Evolutionary conservation across 2,329 filamentous ascomycete genomes (phyloP), one percentile per base, ranked within the genome.

Genomic region (Falciphora oryzae): DNA sequence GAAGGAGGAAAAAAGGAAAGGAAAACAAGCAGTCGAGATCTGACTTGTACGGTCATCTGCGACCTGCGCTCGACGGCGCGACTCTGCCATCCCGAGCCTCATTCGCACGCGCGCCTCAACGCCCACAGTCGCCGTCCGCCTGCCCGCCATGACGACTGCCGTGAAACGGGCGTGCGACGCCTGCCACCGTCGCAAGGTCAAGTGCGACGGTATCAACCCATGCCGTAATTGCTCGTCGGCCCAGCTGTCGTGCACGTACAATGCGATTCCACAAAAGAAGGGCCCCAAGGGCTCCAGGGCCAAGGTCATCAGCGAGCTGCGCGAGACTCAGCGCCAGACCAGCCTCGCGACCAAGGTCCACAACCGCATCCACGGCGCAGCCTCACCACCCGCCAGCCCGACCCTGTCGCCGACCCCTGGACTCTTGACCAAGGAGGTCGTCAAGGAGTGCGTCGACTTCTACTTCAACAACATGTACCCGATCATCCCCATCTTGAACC

Each of bases 191-290:
- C 85, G 88, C 74, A 91, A 91, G 75, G 88, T 91, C 73, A 90
- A 89, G 74, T 91, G 89, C 73, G 87, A 90, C 72, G 87, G 88
- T 65, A 79, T 86, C 72, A 87, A 87, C 70, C 88, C 89, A 27
- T 92, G 89, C 75, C 83, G 85, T 66, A 90, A 91, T 75, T 92
- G 89, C 76, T 81, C 82, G 16, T 84, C 87, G 10, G 86, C 89
- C 8, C 83, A 86, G 71, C 80, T 91, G 25, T 80, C 83, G 16
- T 92, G 89, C 79, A 91, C 88, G 35, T 92, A 91, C 81, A 88
- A 90, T 77, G 86, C 88, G 44, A 86, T 91, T 50, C 88, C 88
- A 1, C 89, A 90, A 77, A 91, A 91, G 78, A 91, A 91, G 74
- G 89, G 89, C 1, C 89, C 89, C 58, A 91, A 91, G 76, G 89